Percentiles rank a stretch among this genome's conserved stretches.
Evolutionary conservation across 2,329 filamentous ascomycete genomes (phyloP).

Genomic region (Colletotrichum echinochloae): DNA sequence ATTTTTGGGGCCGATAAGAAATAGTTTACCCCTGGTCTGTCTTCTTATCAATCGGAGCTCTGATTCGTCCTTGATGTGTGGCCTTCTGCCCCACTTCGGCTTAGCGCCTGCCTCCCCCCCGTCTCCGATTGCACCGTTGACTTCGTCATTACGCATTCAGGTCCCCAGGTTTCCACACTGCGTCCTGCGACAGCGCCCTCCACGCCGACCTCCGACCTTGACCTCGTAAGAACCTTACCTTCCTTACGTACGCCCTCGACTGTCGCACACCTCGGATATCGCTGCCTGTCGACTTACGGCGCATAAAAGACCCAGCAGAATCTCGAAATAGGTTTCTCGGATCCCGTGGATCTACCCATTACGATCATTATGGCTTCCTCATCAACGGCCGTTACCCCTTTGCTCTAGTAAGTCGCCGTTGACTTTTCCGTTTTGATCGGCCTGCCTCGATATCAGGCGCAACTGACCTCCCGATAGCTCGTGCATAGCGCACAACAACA

Average conservation of each 20-base stretch:
- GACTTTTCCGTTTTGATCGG: slow-evolving; percentile 7
- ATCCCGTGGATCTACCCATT: slow-evolving; percentile 15
- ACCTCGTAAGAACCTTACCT: background rate
- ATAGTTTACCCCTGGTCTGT: background rate
- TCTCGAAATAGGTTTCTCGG: slow-evolving; percentile 20
- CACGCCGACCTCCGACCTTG: slow-evolving; percentile 5
- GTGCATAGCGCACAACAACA: slow-evolving; percentile 93
- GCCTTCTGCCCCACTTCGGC: slow-evolving; percentile 21
- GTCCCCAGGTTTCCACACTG: slow-evolving; percentile 2
- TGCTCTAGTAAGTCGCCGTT: slow-evolving; percentile 74
- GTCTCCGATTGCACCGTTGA: slow-evolving; percentile 29
- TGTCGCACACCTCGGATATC: slow-evolving; percentile 18
- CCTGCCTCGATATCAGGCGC: slow-evolving; percentile 14
- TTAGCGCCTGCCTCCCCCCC: slow-evolving; percentile 35
- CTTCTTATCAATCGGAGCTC: slow-evolving; percentile 14
- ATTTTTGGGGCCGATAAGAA: slow-evolving; percentile 40
- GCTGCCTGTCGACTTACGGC: slow-evolving; percentile 10
- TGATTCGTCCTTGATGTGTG: slow-evolving; percentile 2
- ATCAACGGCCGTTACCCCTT: slow-evolving; percentile 73
- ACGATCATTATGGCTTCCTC: slow-evolving; percentile 74
- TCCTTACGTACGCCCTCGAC: slow-evolving; percentile 19
- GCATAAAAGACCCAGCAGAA: slow-evolving; percentile 8
- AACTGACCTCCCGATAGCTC: slow-evolving; percentile 66
- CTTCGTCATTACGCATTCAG: slow-evolving; percentile 40
- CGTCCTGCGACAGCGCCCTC: slow-evolving; percentile 36